Base-by-base conservation (phyloP, 495 filamentous ascomycete genomes). In the Elasticomyces elasticus region DNA sequence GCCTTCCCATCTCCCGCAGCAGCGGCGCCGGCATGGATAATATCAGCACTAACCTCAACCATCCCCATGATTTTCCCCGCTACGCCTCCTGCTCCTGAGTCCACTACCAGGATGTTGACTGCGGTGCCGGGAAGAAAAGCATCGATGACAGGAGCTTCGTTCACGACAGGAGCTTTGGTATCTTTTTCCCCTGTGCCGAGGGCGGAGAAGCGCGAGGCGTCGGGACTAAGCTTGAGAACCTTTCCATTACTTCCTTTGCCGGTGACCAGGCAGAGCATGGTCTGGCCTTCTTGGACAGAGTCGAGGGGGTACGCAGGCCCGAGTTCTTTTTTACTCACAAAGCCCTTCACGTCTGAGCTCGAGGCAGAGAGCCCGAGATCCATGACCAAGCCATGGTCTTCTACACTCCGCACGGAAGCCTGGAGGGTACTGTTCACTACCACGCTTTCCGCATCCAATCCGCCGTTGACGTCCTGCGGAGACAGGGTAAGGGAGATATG, bases 301-400 rank as follows among this genome's bases (percentile, higher is more conserved):
- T 77, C 72, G 49, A 81, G 71, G 24, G 84, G 74, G 25, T 79
- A 63, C 28, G 71, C 71, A 27, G 72, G 64, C 27, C 80, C 81
- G 22, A 95, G 69, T 64, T 97, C 89, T 64, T 87, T 90, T 13
- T 82, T 84, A n/a, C 89, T 81, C 68, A 98, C 77, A 71, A 98
- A 98, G 0, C 85, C 94, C 64, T 79, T 83, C 30, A 89, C 55
- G 28, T 76, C 68, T 17, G 77, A 71, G 44, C 81, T 80, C 42
- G n/a, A n/a, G n/a, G n/a, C n/a, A n/a, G 79, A 74, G 22, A 96
- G 74, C 13, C 86, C 86, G 35, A 98, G 71, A 61, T 95, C 87
- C 90, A 97, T 95, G 49, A 97, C 76, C 51, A 94, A 71, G 61
- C 92, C 92, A 67, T 96, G 91, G 59, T 98, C 92, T 69, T 98